Percentiles rank a stretch among this genome's conserved stretches.
These are phyloP conservation scores for Xylaria sp. DNA, from an alignment of 2,329 filamentous ascomycete species.

Conservation along the genomic window DNA sequence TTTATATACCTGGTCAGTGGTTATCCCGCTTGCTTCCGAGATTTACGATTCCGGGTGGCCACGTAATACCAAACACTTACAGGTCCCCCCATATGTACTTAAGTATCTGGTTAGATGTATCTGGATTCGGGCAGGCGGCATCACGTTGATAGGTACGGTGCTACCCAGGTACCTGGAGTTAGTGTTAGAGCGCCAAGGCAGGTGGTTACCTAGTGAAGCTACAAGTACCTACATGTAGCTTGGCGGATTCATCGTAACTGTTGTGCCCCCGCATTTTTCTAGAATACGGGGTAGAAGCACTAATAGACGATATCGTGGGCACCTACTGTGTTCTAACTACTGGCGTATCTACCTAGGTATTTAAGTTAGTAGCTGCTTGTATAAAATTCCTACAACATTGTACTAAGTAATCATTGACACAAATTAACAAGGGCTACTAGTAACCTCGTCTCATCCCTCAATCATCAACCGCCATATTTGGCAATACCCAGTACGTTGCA, in stretches of 20 bases:
- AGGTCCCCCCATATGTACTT: too few relatives aligned
- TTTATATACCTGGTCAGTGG: background rate
- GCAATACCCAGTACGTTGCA: background rate
- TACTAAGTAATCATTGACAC: background rate
- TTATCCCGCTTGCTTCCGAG: constrained; percentile 11
- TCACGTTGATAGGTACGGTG: too few relatives aligned
- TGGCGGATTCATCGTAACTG: constrained; percentile 20
- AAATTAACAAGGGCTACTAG: background rate
- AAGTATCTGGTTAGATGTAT: too few relatives aligned
- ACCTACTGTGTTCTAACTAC: constrained; percentile 1
- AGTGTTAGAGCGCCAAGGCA: too few relatives aligned
- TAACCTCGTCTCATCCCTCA: background rate
- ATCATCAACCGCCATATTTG: background rate
- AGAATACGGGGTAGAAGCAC: constrained; percentile 31
- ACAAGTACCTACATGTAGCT: constrained; percentile 16
- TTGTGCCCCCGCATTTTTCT: constrained; percentile 37
- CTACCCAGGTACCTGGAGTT: background rate
- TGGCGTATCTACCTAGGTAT: background rate
- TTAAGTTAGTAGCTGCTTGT: background rate
- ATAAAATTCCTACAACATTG: background rate
- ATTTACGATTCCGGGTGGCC: background rate
- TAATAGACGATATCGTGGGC: background rate
- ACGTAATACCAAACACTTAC: background rate
- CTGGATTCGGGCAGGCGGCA: too few relatives aligned
- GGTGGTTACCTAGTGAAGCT: too few relatives aligned